Conservation (phyloP, 1,284 basidiomycete species). For the Trametes pubescens region DNA sequence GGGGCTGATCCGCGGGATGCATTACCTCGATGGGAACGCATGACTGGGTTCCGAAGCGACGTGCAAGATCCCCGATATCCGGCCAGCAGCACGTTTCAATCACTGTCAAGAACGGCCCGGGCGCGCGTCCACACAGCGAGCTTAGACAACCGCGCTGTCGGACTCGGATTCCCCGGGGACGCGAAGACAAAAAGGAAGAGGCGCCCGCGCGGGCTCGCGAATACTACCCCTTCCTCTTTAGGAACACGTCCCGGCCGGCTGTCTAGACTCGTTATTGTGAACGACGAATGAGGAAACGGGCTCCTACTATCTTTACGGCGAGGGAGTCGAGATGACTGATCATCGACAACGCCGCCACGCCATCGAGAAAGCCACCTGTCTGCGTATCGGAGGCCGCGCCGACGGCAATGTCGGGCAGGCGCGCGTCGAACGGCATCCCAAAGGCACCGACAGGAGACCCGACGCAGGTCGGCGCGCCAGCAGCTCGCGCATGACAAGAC, state of each 20-base stretch:
- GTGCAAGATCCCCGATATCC: slow-evolving; percentile 9
- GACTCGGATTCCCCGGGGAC: slow-evolving; percentile 22
- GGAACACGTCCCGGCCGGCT: slow-evolving; percentile 13
- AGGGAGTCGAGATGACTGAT: neutral
- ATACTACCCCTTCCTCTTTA: slow-evolving; percentile 27
- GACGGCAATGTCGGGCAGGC: neutral
- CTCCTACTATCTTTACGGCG: slow-evolving; percentile 13
- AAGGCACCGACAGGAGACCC: neutral
- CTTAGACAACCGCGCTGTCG: slow-evolving; percentile 21
- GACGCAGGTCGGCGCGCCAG: neutral
- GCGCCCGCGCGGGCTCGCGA: slow-evolving; percentile 22
- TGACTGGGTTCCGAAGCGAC: slow-evolving; percentile 3
- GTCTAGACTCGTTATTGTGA: slow-evolving; percentile 26
- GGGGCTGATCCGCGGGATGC: slow-evolving; percentile 10
- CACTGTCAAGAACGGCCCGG: slow-evolving; percentile 3
- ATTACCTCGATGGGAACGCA: slow-evolving; percentile 9
- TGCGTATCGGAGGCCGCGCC: slow-evolving; percentile 4
- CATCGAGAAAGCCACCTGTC: slow-evolving; percentile 1
- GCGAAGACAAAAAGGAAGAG: slow-evolving; percentile 27
- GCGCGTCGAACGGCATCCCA: neutral
- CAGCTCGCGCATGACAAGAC: neutral
- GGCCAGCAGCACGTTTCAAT: neutral
- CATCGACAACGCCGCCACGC: neutral
- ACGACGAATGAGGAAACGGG: slow-evolving; percentile 11
- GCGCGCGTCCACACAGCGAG: slow-evolving; percentile 12